Evolutionary conservation across 352 stramenopile species (phyloP).

Genomic region (Phytophthora hibernalis): DNA sequence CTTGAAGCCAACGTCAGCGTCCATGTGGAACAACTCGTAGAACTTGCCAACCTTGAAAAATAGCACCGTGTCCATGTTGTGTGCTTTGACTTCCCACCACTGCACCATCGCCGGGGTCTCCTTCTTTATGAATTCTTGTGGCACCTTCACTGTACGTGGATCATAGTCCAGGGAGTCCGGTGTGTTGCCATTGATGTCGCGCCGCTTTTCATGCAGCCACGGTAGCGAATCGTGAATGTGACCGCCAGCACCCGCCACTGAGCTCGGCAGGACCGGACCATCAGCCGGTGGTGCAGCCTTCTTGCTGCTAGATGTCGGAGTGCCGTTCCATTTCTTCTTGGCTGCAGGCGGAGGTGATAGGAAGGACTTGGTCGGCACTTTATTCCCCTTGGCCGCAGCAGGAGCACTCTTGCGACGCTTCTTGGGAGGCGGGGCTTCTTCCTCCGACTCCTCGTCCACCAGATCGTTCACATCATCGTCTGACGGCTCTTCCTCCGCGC

Average conservation of each 20-base stretch:
- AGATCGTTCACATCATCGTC: constrained; percentile 56
- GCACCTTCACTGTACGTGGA: constrained; percentile 92
- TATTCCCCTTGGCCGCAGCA: constrained; percentile 35
- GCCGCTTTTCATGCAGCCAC: constrained; percentile 89
- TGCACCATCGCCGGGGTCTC: constrained; percentile 96
- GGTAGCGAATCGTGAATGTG: constrained; percentile 93
- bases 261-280: constrained; percentile 30
- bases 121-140: constrained; percentile 87
- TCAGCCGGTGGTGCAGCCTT: constrained; percentile 39
- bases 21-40: constrained; percentile 98
- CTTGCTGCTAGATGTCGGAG: constrained; percentile 29
- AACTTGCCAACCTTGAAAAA: constrained; percentile 99
- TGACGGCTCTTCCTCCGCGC: constrained; percentile 50
- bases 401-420: constrained; percentile 56
- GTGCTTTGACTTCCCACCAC: constrained; percentile 98
- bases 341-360: constrained; percentile 42
- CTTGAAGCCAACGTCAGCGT: constrained; percentile 97
- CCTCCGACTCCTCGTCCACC: constrained; percentile 53
- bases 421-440: constrained; percentile 41
- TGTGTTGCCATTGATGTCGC: constrained; percentile 89
- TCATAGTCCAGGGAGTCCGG: constrained; percentile 92
- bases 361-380: constrained; percentile 42
- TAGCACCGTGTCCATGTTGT: constrained; percentile 98
- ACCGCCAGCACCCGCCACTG: constrained; percentile 62
- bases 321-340: constrained; percentile 36